Base-by-base conservation (phyloP, 176 grass and related monocot species). In the Tillandsia fasciculata region DNA sequence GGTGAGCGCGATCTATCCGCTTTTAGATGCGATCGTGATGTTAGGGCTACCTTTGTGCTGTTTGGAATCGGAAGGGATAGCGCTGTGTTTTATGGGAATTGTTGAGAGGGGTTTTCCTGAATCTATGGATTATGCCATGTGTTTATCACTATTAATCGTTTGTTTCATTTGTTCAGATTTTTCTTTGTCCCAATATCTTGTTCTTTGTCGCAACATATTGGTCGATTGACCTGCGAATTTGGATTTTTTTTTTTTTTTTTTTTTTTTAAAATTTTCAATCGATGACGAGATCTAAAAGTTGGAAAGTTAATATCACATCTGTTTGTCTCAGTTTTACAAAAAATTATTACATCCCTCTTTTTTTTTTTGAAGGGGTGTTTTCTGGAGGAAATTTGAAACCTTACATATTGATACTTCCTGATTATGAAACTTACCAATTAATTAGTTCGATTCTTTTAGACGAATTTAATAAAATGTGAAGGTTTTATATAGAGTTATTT, bases 1-100 rank as follows among this genome's bases (percentile, higher is more conserved):
- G 91, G 91, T 87, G 6, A 22, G 70, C 50, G 33, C 15, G 56
- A 61, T 61, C n/a, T n/a, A 10, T 61, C 22, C 10, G 3, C 3
- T 59, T 59, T 14, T 59, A 20, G 56, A 22, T 59, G 12, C 65
- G 48, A 47, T 75, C 17, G 53, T 3, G 11, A 20, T 48, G 26
- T 59, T 2, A 8, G 14, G 27, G 15, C 22, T 20, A 61, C 17
- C 22, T 61, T 61, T 5, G 56, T 61, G 56, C n/a, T 15, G 10
- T 23, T 61, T 61, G 56, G 56, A 61, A 20, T 18, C 10, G 56
- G 56, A 61, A 9, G 14, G 15, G 12, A 9, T 61, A 61, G 5
- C 22, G n/a, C 15, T 61, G 8, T 20, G 22, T 61, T 61, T 23
- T 22, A 15, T 9, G 22, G 10, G 14, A 20, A 9, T 22, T 23